Base-by-base conservation (phyloP, 192 early-diverging fungal genomes). In the Helicostylum pulchrum region DNA sequence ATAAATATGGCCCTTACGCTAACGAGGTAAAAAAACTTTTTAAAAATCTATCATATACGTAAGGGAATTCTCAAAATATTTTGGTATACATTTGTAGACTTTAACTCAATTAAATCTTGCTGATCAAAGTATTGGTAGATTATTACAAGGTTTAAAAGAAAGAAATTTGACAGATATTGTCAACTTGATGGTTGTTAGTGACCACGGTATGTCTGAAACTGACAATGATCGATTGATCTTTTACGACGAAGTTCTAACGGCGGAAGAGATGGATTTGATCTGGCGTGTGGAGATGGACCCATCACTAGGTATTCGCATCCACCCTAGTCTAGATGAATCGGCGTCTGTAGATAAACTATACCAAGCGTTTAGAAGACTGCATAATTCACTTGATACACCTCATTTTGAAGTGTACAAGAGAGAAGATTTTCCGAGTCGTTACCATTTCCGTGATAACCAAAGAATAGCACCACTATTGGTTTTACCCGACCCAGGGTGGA, bases 131-230 rank as follows among this genome's bases (percentile, higher is more conserved):
- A 49, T 94, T 17, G 84, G 86, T 9, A 68, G 76, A n/a, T 71
- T 94, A 31, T 52, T 87, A 53, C 42, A 70, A 2, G 83, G 79
- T 12, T 60, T 95, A 0, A 77, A 53, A 4, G 61, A 59, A 5
- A 83, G 89, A 23, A 83, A 87, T 48, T 74, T 92, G 59, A 79
- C 82, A 3, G 60, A 86, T 26, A 72, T 83, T 12, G 88, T 92
- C 14, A 90, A 94, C 68, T 50, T 96, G 1, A 67, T 76, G 19
- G 50, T 76, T 21, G 74, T 76, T 34, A 93, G 90, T 61, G 95
- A 97, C 72, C 95, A 97, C 55, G 95, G 95, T 2, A 97, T 97
- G 95, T 74, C 87, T 0, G 76, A 81, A 48, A 70, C 77, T 0
- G 71, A 73, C 20, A 60, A 47, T 12, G 62, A 74, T 3, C 68